phyloP scores from a whole-genome alignment of 176 grass and related monocot genomes.

The Stipa capillata region DNA sequence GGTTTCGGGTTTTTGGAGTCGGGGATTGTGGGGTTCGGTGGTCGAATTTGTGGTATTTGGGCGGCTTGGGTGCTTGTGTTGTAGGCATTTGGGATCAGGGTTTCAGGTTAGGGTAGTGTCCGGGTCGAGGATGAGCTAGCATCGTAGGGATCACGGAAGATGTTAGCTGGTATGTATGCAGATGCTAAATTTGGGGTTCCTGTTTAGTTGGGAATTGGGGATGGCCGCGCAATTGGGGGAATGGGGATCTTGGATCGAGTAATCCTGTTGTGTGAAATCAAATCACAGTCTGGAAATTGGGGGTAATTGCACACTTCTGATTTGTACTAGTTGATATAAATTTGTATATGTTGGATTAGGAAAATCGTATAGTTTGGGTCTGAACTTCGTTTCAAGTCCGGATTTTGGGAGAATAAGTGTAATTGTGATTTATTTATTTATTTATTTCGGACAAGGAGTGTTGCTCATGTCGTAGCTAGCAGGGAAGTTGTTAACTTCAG shows the following conservation, averaged over 20 bases:
- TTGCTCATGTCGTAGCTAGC: neutral
- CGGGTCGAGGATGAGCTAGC: neutral
- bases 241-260: neutral
- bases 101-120: neutral
- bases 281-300: neutral
- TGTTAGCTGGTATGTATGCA: neutral
- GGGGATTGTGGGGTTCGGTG: neutral
- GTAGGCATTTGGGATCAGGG: neutral
- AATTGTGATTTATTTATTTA: no score
- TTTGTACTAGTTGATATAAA: neutral
- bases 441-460: neutral
- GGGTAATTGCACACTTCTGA: neutral
- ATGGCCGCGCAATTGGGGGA: neutral
- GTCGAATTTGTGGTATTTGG: neutral
- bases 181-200: neutral
- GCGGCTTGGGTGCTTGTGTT: neutral
- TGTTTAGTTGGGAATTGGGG: neutral
- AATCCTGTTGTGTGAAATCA: neutral
- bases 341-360: neutral
- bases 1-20: neutral
- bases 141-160: neutral
- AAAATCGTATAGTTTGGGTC: neutral
- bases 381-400: neutral
- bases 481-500: neutral
- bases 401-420: neutral